A percentile compares a stretch with the other conserved stretches of the same genome.
Conservation (phyloP, 306 rosid species). For the Biancaea sappan region DNA sequence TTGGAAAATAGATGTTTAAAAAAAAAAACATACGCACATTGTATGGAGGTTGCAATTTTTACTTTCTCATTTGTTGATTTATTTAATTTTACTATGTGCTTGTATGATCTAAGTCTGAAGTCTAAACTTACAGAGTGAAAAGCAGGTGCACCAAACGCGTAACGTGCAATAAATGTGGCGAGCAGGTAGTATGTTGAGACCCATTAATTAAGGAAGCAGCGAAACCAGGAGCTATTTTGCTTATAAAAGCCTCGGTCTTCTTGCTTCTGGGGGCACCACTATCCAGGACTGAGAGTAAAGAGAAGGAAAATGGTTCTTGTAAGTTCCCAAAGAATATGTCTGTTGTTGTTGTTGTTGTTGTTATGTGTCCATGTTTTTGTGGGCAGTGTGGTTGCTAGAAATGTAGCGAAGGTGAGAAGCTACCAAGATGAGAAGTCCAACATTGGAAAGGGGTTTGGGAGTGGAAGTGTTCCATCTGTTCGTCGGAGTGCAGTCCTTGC, state of each 20-base stretch:
- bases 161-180: slow-evolving; percentile 42
- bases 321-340: slow-evolving; percentile 30
- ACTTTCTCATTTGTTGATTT: no score
- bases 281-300: not conserved
- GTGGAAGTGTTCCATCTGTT: no score
- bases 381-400: slow-evolving; percentile 63
- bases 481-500: no score
- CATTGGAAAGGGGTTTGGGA: slow-evolving; percentile 28
- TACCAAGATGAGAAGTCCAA: slow-evolving; percentile 47
- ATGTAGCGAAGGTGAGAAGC: slow-evolving; percentile 43
- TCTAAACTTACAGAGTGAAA: slow-evolving; percentile 32
- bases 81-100: not conserved
- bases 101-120: no score
- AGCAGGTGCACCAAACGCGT: slow-evolving; percentile 38
- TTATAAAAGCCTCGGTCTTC: slow-evolving; percentile 35
- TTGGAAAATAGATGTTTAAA: no score
- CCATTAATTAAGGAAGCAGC: slow-evolving; percentile 35
- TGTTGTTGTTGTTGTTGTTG: slow-evolving; percentile 54
- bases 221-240: not conserved
- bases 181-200: slow-evolving; percentile 65
- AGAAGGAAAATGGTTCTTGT: slow-evolving; percentile 43
- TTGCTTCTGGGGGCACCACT: slow-evolving; percentile 18
- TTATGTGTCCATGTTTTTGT: slow-evolving; percentile 55
- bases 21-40: no score
- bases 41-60: no score